A percentile compares a stretch with the other conserved stretches of the same genome.
These are phyloP conservation scores for Xylaria sp. DNA, from an alignment of 2,329 filamentous ascomycete species.

Conservation along the genomic window DNA sequence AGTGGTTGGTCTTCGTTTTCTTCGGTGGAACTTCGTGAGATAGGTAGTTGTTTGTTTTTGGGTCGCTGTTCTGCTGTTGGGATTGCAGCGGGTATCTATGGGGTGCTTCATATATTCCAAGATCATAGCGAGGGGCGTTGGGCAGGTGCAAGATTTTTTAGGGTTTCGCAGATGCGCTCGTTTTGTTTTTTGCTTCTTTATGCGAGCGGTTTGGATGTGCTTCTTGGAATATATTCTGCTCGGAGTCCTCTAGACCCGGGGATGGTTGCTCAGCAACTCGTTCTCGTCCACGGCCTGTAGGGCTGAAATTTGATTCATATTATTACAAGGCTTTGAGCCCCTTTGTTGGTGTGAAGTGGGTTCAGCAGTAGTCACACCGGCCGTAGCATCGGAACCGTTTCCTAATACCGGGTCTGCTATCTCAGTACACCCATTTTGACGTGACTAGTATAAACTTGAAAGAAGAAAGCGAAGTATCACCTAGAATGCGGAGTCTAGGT, in stretches of 20 bases:
- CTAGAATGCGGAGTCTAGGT: not conserved
- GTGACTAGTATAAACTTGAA: not conserved
- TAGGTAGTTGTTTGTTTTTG: not conserved
- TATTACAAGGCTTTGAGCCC: not conserved
- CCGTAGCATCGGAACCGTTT: not conserved
- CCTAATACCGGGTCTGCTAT: not conserved
- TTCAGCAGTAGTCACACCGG: not conserved
- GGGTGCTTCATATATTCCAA: conserved; percentile 17
- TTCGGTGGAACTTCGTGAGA: not conserved
- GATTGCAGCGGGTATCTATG: conserved; percentile 16
- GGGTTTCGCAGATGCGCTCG: conserved; percentile 16
- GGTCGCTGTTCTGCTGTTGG: conserved; percentile 13
- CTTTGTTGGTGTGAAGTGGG: not conserved
- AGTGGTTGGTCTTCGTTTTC: not conserved
- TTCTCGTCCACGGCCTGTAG: not conserved
- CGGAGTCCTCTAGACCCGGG: conserved; percentile 1
- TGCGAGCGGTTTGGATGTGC: conserved; percentile 15
- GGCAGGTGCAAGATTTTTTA: conserved; percentile 14
- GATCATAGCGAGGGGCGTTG: conserved; percentile 39
- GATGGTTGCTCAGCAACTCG: not conserved
- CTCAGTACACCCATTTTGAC: not conserved
- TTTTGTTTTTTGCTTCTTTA: conserved; percentile 23
- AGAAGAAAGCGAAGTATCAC: not conserved
- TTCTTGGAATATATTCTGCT: conserved; percentile 19
- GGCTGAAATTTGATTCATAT: conserved; percentile 5